Conservation (phyloP, 2,329 filamentous ascomycete species). For the Coniochaeta sp. region DNA sequence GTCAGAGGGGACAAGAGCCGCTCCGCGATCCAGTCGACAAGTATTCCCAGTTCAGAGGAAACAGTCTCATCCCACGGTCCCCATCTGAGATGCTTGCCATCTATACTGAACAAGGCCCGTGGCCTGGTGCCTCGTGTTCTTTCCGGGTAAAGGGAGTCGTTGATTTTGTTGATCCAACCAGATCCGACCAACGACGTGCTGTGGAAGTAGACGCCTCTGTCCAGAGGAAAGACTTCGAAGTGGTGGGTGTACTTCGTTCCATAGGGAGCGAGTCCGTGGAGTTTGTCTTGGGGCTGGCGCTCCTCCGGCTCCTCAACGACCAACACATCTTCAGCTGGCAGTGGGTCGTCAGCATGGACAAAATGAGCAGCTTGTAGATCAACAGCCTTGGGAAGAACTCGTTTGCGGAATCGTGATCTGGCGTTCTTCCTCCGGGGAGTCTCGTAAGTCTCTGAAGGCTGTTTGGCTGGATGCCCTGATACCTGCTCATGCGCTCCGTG, state of each 20-base stretch:
- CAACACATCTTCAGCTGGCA: constrained; percentile 23
- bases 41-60: constrained; percentile 55
- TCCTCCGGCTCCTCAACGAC: constrained; percentile 13
- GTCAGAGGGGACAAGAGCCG: constrained; percentile 16
- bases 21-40: constrained; percentile 53
- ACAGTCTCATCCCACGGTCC: constrained; percentile 47
- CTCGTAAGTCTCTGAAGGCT: background rate
- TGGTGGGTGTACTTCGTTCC: constrained; percentile 55
- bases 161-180: constrained; percentile 37
- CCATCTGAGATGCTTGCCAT: constrained; percentile 45
- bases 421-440: constrained; percentile 5
- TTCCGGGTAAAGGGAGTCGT: constrained; percentile 21
- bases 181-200: constrained; percentile 51
- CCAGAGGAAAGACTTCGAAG: constrained; percentile 56
- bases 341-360: constrained; percentile 44
- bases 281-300: constrained; percentile 22
- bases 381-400: constrained; percentile 32
- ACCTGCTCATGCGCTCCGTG: background rate
- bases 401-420: constrained; percentile 35
- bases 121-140: constrained; percentile 23
- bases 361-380: constrained; percentile 47
- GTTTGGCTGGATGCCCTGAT: background rate
- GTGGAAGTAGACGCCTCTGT: constrained; percentile 51
- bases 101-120: constrained; percentile 36
- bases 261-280: constrained; percentile 52